phyloP scores from a whole-genome alignment of 2,329 filamentous ascomycete genomes.

The Aspergillus nomiae region DNA sequence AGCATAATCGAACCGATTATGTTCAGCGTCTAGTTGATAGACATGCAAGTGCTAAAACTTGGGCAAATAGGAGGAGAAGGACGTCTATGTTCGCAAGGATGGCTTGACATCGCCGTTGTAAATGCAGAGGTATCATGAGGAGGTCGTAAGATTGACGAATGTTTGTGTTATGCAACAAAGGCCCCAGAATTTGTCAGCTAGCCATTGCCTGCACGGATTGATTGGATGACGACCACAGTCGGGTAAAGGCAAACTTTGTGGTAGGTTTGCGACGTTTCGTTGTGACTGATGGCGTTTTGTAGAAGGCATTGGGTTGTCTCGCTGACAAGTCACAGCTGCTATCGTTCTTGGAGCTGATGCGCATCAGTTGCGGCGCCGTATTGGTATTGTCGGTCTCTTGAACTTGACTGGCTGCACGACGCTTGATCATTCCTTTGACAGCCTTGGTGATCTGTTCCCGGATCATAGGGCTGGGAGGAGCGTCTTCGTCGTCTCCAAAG shows the following conservation, averaged over 20 bases:
- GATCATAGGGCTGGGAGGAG: slow-evolving; percentile 1
- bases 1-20: not conserved
- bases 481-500: not conserved
- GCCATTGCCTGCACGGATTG: not conserved
- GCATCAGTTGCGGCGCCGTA: not conserved
- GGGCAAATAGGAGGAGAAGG: not conserved
- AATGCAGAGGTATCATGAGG: not conserved
- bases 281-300: not conserved
- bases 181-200: not conserved
- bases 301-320: not conserved
- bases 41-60: not conserved
- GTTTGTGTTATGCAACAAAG: not conserved
- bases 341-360: not conserved
- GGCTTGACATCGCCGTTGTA: not conserved
- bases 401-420: slow-evolving; percentile 3
- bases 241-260: not conserved
- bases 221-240: slow-evolving; percentile 2
- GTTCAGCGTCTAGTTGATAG: not conserved
- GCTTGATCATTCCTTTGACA: slow-evolving; percentile 14
- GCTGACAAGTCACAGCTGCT: not conserved
- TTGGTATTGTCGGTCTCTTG: not conserved
- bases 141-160: not conserved
- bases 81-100: not conserved
- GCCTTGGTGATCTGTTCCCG: slow-evolving; percentile 17
- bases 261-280: not conserved